phyloP scores from a whole-genome alignment of 1,284 basidiomycete species.

The Stygiomarasmius scandens region DNA sequence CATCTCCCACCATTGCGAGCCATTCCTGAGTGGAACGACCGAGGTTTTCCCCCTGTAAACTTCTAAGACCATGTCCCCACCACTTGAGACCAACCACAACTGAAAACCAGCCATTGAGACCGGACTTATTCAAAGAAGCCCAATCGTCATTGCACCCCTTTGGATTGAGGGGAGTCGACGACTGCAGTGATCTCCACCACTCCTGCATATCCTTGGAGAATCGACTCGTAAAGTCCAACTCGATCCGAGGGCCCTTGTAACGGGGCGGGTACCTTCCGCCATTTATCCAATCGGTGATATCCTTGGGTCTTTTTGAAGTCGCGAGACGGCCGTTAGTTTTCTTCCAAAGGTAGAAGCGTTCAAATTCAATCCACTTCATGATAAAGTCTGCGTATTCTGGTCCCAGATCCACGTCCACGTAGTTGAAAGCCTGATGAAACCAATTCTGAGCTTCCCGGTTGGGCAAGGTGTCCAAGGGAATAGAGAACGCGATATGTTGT shows the following conservation, averaged over 20 bases:
- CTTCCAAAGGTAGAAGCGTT: background rate
- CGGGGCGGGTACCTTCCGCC: background rate
- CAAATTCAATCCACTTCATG: background rate
- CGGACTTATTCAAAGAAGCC: conserved; percentile 1
- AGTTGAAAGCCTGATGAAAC: conserved; percentile 1
- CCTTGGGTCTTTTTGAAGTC: background rate
- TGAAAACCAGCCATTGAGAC: conserved; percentile 5
- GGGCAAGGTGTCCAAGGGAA: background rate
- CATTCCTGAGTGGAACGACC: too few species aligned
- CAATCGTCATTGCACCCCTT: background rate
- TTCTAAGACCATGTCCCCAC: background rate
- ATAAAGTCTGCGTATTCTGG: background rate
- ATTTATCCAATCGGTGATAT: background rate
- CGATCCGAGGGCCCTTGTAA: background rate
- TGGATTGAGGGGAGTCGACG: background rate
- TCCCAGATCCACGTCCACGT: background rate
- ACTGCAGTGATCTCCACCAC: conserved; percentile 3
- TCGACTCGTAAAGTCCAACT: background rate
- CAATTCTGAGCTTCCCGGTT: background rate
- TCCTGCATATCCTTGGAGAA: background rate
- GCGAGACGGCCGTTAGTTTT: background rate
- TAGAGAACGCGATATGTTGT: background rate
- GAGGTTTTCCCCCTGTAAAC: too few species aligned
- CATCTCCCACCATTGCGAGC: too few species aligned
- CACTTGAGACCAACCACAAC: conserved; percentile 4